Base-by-base conservation (phyloP, 108 stramenopile genomes). In the Ochromonas danica region DNA sequence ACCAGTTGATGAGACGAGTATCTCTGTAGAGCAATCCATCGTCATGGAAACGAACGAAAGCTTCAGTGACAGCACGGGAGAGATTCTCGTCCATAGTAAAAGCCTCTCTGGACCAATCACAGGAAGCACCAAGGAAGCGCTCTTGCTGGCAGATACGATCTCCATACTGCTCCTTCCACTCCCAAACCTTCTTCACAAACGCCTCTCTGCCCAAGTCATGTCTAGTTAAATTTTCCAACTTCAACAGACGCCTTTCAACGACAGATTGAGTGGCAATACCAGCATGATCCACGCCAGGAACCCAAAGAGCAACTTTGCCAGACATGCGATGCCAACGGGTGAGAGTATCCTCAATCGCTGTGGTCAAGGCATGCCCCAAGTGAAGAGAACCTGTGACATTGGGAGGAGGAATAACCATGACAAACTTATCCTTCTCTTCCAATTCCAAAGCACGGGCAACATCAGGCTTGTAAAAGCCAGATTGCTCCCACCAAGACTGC, bases 191-290 rank as follows among this genome's bases (percentile, higher is more conserved):
- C 71, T 40, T 6, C 6, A 79, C 30, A n/a, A 79, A 79, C 79
- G 91, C 87, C 70, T 96, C 94, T 43, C 98, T 91, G 14, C 98
- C 98, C 45, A 99, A 89, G 79, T 97, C 96, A 81, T 99, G 98
- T 40, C 88, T 78, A 36, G 94, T 92, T 70, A 93, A 78, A 33
- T 90, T 89, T 72, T 90, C 83, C 71, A 92, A 91, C 85, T 96
- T 97, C 89, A 92, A 91, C 61, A 99, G 90, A 91, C 91, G 92
- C 86, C 96, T 96, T 88, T 99, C 98, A 0, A 99, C 98, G 3
- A 99, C 96, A 36, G 92, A 92, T 86, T 99, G 98, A 42, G 98
- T 99, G 77, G 98, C 98, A 81, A 99, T 99, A 42, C 98, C 98
- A 25, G 98, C 98, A 81, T 99, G 98, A 81, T 99, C 98, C 31